A percentile compares a stretch with the other conserved stretches of the same genome.
Conservation (phyloP, 2,329 filamentous ascomycete species). For the Beauveria caledonica region DNA sequence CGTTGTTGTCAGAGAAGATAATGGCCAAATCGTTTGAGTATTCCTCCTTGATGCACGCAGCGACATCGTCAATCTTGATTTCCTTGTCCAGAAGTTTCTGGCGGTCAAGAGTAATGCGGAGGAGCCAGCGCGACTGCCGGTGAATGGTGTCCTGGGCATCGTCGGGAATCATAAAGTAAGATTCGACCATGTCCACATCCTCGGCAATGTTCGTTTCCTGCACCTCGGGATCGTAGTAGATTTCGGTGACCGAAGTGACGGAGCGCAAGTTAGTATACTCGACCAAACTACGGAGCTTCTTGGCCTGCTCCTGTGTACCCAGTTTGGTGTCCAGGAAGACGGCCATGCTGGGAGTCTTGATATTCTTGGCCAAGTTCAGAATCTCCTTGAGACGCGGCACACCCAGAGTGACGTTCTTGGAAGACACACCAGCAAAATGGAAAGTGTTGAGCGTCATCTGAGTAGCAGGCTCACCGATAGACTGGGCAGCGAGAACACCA, state of each 20-base stretch:
- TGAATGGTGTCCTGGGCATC: slow-evolving; percentile 55
- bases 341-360: slow-evolving; percentile 97
- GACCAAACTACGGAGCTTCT: slow-evolving; percentile 76
- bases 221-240: slow-evolving; percentile 94
- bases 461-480: slow-evolving; percentile 95
- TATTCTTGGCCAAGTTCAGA: slow-evolving; percentile 93
- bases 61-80: slow-evolving; percentile 85
- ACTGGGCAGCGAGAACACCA: slow-evolving; percentile 92
- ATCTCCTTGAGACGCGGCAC: slow-evolving; percentile 99
- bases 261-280: slow-evolving; percentile 92
- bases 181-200: slow-evolving; percentile 90
- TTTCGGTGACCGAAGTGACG: slow-evolving; percentile 85
- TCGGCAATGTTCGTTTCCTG: slow-evolving; percentile 76
- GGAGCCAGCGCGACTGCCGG: slow-evolving; percentile 86
- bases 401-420: slow-evolving; percentile 98
- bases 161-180: slow-evolving; percentile 90
- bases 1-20: slow-evolving; percentile 97
- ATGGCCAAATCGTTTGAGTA: slow-evolving; percentile 81
- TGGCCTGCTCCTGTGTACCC: slow-evolving; percentile 70
- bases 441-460: slow-evolving; percentile 99
- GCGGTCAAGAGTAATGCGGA: slow-evolving; percentile 87
- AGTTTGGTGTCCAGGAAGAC: slow-evolving; percentile 66
- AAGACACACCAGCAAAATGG: slow-evolving; percentile 99
- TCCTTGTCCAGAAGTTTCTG: slow-evolving; percentile 94
- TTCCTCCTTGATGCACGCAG: slow-evolving; percentile 77